These are phyloP conservation scores for Trichoderma arundinaceum DNA, from an alignment of 2,329 filamentous ascomycete species.

Conservation along the genomic window DNA sequence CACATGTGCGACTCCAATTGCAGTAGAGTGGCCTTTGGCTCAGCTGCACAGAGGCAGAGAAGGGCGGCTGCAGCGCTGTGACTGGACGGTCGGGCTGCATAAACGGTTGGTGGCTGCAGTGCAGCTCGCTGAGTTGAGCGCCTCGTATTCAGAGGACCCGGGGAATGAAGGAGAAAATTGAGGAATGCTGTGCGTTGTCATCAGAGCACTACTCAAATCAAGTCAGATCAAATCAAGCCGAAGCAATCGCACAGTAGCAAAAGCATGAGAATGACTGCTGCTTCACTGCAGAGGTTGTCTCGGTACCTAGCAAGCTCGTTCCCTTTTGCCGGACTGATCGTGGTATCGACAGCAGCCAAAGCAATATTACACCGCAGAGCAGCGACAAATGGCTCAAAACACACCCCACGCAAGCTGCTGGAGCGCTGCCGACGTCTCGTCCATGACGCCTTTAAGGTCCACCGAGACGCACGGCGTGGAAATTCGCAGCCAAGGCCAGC, in stretches of 20 bases:
- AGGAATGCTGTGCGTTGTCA: not conserved
- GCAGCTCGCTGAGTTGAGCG: not conserved
- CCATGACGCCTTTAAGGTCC: conserved; percentile 16
- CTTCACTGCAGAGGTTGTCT: too few species aligned
- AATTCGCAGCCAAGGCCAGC: not conserved
- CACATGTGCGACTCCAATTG: not conserved
- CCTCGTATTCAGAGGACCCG: conserved; percentile 21
- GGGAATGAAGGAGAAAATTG: too few species aligned
- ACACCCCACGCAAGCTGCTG: not conserved
- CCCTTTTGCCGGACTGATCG: not conserved
- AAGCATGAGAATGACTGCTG: not conserved
- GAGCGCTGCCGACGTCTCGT: conserved; percentile 2
- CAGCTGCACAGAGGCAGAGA: conserved; percentile 6
- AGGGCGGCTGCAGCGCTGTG: not conserved
- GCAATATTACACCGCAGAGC: not conserved
- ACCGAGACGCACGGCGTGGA: not conserved
- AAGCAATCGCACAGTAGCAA: not conserved
- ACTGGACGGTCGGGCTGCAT: conserved; percentile 18
- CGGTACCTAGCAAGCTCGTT: not conserved
- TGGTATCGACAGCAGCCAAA: not conserved
- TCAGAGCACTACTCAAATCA: not conserved
- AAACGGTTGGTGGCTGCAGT: conserved; percentile 17
- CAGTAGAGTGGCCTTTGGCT: not conserved
- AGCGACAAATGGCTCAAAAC: conserved; percentile 19
- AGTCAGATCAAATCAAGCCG: too few species aligned